Evolutionary conservation across 371 early-diverging fungal species (phyloP).

Genomic region (Rhizopus microsporus): DNA sequence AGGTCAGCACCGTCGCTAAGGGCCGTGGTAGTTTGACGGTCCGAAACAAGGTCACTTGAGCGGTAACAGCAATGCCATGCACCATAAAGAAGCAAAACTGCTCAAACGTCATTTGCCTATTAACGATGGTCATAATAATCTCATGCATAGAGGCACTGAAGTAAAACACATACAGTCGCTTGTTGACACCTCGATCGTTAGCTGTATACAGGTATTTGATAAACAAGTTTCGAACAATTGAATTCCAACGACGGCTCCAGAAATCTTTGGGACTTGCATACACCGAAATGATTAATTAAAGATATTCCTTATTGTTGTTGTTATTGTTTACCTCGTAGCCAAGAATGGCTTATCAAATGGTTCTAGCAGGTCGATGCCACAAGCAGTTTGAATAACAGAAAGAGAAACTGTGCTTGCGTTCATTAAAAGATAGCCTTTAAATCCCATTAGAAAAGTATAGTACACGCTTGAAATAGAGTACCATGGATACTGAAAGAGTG

Average conservation of each 20-base stretch:
- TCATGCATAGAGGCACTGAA: too few relatives aligned
- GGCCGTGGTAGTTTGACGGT: background rate
- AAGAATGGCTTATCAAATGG: conserved; percentile 13
- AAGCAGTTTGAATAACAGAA: background rate
- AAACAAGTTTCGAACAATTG: conserved; percentile 11
- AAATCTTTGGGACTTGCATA: conserved; percentile 14
- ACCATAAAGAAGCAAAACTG: too few relatives aligned
- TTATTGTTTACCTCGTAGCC: conserved; percentile 10
- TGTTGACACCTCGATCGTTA: background rate
- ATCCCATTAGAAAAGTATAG: conserved; percentile 12
- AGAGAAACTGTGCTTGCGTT: background rate
- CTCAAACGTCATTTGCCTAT: too few relatives aligned
- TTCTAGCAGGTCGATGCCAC: background rate
- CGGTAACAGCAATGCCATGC: too few relatives aligned
- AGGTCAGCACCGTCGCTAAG: background rate
- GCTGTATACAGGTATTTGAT: conserved; percentile 5
- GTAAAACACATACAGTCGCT: background rate
- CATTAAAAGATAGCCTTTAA: conserved; percentile 12
- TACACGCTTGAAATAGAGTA: conserved; percentile 3
- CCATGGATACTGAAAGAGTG: conserved; percentile 4
- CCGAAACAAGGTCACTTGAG: background rate
- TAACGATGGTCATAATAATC: too few relatives aligned
- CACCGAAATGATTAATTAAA: background rate
- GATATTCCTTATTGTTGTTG: background rate
- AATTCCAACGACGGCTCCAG: conserved; percentile 17